Evolutionary conservation across 2,329 filamentous ascomycete species (phyloP), one percentile per base, ranked within the genome.

Genomic region (Trichoderma guizhouense): DNA sequence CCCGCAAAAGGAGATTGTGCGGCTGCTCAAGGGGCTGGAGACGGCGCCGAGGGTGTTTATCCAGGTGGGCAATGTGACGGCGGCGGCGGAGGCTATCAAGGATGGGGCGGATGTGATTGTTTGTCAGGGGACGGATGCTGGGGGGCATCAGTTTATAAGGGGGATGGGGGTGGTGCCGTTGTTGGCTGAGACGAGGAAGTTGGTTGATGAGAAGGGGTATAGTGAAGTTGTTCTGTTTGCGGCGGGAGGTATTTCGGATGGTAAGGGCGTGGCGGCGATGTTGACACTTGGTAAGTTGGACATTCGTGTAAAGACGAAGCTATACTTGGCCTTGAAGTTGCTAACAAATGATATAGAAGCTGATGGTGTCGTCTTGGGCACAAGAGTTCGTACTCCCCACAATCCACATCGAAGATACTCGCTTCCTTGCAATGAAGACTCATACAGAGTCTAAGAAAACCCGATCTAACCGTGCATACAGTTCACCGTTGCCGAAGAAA

Each of bases 81-180:
- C 89, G 8, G 89, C 89, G 9, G 67, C 85, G 12, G 83, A 84
- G 71, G 86, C 85, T 0, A 81, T 84, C 1, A 62, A 74, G n/a
- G 81, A 84, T 26, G 86, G 85, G 0, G 80, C 87, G 0, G 88
- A 92, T 75, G 88, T 87, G 32, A 76, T 92, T 2, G 87, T 92
- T 7, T 84, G 88, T 6, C 90, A 92, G 78, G 90, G 90, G 3
- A 83, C 84, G 7, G 90, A 92, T 79, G 90, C 89, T 1, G 90
- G 89, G 8, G 90, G 90, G 0, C 90, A 92, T 76, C 89, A 90
- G 73, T 86, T 88, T 58, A 82, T 83, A 0, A 79, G 81, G 26
- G 88, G 87, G 4, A 85, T 86, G 3, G 84, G 89, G 7, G 79
- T 91, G 2, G 78, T 91, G 4, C 82, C 84, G 3, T 79, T 92